Evolutionary conservation across 2,329 filamentous ascomycete species (phyloP), one percentile per base, ranked within the genome.

Genomic region (Akanthomyces lecanii): DNA sequence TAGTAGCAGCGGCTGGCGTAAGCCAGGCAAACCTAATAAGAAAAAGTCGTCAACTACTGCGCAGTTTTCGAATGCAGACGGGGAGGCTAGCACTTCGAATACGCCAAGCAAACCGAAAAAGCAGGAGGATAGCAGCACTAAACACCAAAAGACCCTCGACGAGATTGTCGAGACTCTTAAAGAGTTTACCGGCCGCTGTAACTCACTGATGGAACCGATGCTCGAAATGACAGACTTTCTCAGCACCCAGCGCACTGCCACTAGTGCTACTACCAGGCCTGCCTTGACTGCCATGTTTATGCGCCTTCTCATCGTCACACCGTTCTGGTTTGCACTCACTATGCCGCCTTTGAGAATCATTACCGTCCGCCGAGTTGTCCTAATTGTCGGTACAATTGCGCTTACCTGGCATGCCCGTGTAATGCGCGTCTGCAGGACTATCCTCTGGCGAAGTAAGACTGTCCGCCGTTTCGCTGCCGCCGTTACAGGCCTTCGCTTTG

Each of bases 91-190:
- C 67, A 74, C 60, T 45, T 55, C 51, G 14, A 40, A 23, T 14
- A 51, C 53, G 4, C 25, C 23, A 25, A 11, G 7, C 53, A 30
- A 54, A 62, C 10, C n/a, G 77, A 44, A 76, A 23, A 72, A 75
- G 42, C 83, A 81, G 10, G 90, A 92, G 69, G 72, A 77, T 18
- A 85, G 83, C 7, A 87, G 83, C 65, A 89, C 88, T 48, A 88
- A 89, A 64, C 91, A 95, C 70, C 91, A 97, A 71, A 97, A 97
- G 79, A 97, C 92, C 57, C 77, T 99, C 59, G 95, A 99, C 73
- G 95, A 99, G 77, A 99, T 99, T 65, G 90, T 99, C 63, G 93
- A 98, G 69, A 96, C 91, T 0, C 78, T 99, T 51, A 92, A 92
- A 73, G 87, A 92, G 67, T 91, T 99, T 69, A 98, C 94, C 0